Conservation (phyloP, 73 alveolate genomes). For the Effrenium voratum region DNA sequence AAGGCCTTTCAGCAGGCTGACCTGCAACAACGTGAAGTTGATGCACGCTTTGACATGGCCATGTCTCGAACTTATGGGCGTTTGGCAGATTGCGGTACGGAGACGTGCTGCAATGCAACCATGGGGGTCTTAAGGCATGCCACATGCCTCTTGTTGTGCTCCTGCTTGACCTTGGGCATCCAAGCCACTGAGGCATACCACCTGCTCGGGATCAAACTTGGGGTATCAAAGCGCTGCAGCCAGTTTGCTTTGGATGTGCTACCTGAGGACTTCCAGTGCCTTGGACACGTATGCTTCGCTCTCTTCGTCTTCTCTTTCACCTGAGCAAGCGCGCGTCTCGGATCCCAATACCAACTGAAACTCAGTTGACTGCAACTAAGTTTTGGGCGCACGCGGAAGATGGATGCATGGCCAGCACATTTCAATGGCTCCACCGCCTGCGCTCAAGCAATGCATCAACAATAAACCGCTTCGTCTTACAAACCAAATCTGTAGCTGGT, state of each 20-base stretch:
- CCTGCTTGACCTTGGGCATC: slow-evolving; percentile 58
- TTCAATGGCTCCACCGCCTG: slow-evolving; percentile 68
- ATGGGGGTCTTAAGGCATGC: neutral
- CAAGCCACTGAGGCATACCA: slow-evolving; percentile 80
- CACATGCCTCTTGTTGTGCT: slow-evolving; percentile 51
- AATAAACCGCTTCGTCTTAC: too few species aligned
- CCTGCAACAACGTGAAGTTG: neutral
- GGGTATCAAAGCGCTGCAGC: neutral
- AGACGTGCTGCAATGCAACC: too few species aligned
- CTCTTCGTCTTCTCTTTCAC: slow-evolving; percentile 68
- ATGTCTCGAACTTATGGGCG: neutral
- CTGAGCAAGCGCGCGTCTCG: neutral
- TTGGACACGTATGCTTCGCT: slow-evolving; percentile 58
- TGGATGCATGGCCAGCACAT: slow-evolving; percentile 89
- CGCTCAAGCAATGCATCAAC: neutral
- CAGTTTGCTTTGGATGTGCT: neutral
- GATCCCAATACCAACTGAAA: neutral
- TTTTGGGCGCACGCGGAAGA: slow-evolving; percentile 62
- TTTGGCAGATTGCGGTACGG: neutral
- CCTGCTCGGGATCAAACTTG: neutral
- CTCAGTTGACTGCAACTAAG: neutral
- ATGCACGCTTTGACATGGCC: neutral
- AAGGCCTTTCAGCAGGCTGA: slow-evolving; percentile 83
- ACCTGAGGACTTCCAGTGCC: neutral
- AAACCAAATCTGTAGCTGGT: too few species aligned